phyloP scores from a whole-genome alignment of 768 basidiomycete genomes.

The Krasilnikovozyma curviuscula region DNA sequence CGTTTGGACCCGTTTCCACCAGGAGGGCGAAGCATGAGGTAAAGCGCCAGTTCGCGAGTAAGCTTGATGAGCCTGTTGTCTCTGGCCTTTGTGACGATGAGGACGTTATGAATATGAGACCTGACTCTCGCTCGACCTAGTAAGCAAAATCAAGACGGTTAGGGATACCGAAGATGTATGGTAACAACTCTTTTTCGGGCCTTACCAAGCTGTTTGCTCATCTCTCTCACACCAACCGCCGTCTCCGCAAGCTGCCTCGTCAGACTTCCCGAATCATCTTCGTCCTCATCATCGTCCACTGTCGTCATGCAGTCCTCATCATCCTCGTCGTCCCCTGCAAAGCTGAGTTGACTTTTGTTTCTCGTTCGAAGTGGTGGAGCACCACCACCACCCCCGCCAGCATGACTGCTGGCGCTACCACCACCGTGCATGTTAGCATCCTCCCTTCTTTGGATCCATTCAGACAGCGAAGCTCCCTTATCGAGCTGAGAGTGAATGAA shows the following conservation, averaged over 20 bases:
- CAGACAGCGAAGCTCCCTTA: slow-evolving; percentile 53
- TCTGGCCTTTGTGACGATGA: slow-evolving; percentile 92
- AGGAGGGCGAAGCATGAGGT: slow-evolving; percentile 50
- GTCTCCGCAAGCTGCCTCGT: slow-evolving; percentile 91
- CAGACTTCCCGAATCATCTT: slow-evolving; percentile 37
- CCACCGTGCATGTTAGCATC: slow-evolving; percentile 6
- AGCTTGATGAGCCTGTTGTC: slow-evolving; percentile 92
- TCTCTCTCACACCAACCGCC: slow-evolving; percentile 87
- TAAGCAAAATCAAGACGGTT: background rate
- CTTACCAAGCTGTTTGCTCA: slow-evolving; percentile 92
- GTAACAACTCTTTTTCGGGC: slow-evolving; percentile 23
- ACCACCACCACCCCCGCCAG: background rate
- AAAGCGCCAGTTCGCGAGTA: slow-evolving; percentile 80
- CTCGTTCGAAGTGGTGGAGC: background rate
- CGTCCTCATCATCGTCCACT: slow-evolving; percentile 43
- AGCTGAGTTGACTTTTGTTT: slow-evolving; percentile 4
- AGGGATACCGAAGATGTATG: background rate
- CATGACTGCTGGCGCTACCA: background rate
- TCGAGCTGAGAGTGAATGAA: slow-evolving; percentile 87
- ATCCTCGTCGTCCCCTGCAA: slow-evolving; percentile 41
- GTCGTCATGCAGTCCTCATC: slow-evolving; percentile 30
- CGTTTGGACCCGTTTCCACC: slow-evolving; percentile 26
- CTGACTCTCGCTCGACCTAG: slow-evolving; percentile 78
- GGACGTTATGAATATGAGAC: slow-evolving; percentile 74
- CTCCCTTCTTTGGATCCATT: slow-evolving; percentile 41